Percentiles rank a stretch among this genome's conserved stretches.
These are phyloP conservation scores for Globisporangium megalacanthum DNA, from an alignment of 352 stramenopile genomes.

Conservation along the genomic window DNA sequence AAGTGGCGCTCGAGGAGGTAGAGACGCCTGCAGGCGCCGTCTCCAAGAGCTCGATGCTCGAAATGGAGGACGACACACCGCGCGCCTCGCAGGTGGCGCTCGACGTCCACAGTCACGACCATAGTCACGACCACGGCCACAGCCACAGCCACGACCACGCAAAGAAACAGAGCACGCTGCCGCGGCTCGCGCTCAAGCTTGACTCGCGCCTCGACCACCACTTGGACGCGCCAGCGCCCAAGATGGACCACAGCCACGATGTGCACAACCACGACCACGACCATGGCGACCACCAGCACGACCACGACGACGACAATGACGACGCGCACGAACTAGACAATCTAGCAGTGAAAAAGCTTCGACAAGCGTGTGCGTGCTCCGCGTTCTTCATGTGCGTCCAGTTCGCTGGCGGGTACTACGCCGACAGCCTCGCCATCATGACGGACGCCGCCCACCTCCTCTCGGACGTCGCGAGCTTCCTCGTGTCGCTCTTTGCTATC, in stretches of 20 bases:
- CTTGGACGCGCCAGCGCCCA: conserved; percentile 14
- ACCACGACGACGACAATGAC: conserved; percentile 22
- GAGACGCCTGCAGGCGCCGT: conserved; percentile 12
- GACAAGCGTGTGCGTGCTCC: conserved; percentile 75
- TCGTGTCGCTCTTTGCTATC: conserved; percentile 81
- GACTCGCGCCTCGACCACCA: conserved; percentile 15
- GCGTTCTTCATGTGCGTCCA: conserved; percentile 96
- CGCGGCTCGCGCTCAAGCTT: conserved; percentile 13
- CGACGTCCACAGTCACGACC: conserved; percentile 5
- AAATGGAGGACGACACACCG: conserved; percentile 17
- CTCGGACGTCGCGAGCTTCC: conserved; percentile 73
- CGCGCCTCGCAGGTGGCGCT: conserved; percentile 4
- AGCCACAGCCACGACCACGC: conserved; percentile 1
- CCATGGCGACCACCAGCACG: conserved; percentile 11
- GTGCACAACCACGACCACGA: conserved; percentile 15
- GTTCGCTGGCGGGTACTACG: conserved; percentile 91
- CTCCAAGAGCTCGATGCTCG: conserved; percentile 15
- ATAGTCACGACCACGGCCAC: neutral
- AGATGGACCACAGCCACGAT: conserved; percentile 3
- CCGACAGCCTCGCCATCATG: conserved; percentile 95
- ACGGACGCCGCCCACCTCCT: conserved; percentile 80
- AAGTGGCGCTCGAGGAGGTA: conserved; percentile 17
- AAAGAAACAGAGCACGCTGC: conserved; percentile 11
- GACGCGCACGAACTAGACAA: conserved; percentile 7
- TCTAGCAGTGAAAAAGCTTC: conserved; percentile 50